phyloP scores from a whole-genome alignment of 768 basidiomycete genomes.

The Cyathus striatus region DNA sequence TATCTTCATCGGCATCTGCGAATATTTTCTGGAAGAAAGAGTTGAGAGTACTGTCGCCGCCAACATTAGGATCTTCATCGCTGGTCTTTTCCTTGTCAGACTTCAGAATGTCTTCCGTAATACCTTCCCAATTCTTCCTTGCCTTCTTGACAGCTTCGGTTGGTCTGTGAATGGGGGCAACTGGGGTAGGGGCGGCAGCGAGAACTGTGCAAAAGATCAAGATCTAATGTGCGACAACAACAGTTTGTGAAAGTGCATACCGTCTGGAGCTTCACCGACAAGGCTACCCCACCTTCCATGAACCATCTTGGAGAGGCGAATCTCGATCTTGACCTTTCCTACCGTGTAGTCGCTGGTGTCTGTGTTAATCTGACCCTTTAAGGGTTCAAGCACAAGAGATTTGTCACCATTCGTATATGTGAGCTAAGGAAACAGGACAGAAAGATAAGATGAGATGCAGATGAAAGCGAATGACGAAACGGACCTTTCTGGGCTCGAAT shows the following conservation, averaged over 20 bases:
- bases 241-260: constrained; percentile 34
- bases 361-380: constrained; percentile 77
- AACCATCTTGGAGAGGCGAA: constrained; percentile 66
- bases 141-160: constrained; percentile 34
- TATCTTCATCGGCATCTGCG: constrained; percentile 86
- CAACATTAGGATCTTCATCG: constrained; percentile 83
- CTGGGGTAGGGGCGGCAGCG: constrained; percentile 22
- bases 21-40: constrained; percentile 90
- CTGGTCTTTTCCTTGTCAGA: constrained; percentile 64
- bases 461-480: neutral
- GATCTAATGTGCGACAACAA: neutral
- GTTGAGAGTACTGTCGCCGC: constrained; percentile 85
- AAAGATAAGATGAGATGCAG: neutral
- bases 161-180: constrained; percentile 23
- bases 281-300: constrained; percentile 72
- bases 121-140: constrained; percentile 87
- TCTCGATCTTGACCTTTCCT: constrained; percentile 85
- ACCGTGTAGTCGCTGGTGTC: constrained; percentile 59
- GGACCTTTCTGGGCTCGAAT: constrained; percentile 63
- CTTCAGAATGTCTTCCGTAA: constrained; percentile 63
- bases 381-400: constrained; percentile 66
- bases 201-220: constrained; percentile 15
- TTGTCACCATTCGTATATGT: constrained; percentile 68
- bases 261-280: constrained; percentile 71
- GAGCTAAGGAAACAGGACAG: constrained; percentile 29